A percentile compares a stretch with the other conserved stretches of the same genome.
Evolutionary conservation across 2,329 filamentous ascomycete genomes (phyloP).

Genomic region (Botryotinia globosa): DNA sequence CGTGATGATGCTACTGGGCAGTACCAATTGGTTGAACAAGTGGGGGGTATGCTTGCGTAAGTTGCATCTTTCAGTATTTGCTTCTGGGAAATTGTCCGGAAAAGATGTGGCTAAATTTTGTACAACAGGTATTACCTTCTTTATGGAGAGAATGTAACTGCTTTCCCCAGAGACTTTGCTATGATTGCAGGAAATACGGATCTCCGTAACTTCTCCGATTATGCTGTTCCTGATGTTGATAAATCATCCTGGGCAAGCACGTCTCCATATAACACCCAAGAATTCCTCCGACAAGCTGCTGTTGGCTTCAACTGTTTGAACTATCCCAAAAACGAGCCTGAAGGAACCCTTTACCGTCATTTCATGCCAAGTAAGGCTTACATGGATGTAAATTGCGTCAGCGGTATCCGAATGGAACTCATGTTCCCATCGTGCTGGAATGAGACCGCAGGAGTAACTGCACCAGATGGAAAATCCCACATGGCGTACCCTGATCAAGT

Average conservation of each 20-base stretch:
- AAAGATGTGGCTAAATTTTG: conserved; percentile 24
- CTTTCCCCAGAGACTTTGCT: conserved; percentile 74
- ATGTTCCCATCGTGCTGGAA: conserved; percentile 93
- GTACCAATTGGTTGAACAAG: conserved; percentile 65
- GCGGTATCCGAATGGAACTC: conserved; percentile 78
- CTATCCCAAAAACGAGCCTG: conserved; percentile 53
- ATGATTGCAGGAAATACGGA: conserved; percentile 76
- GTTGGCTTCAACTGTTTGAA: conserved; percentile 95
- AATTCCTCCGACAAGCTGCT: conserved; percentile 71
- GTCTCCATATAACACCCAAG: conserved; percentile 56
- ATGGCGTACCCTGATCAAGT: conserved; percentile 77
- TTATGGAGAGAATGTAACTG: conserved; percentile 57
- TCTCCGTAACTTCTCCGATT: conserved; percentile 61
- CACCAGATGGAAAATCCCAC: conserved; percentile 57
- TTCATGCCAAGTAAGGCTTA: conserved; percentile 75
- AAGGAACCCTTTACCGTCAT: conserved; percentile 73
- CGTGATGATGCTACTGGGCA: conserved; percentile 41
- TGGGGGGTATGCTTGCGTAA: conserved; percentile 82
- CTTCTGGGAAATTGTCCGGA: background rate
- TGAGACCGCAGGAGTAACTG: conserved; percentile 55
- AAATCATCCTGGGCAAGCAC: conserved; percentile 65
- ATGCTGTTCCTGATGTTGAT: conserved; percentile 61
- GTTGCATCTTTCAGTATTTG: conserved; percentile 40
- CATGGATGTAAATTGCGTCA: conserved; percentile 75
- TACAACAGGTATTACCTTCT: conserved; percentile 76